These are phyloP conservation scores for Exutisphaerella laricina DNA, from an alignment of 2,329 filamentous ascomycete species.

Conservation along the genomic window DNA sequence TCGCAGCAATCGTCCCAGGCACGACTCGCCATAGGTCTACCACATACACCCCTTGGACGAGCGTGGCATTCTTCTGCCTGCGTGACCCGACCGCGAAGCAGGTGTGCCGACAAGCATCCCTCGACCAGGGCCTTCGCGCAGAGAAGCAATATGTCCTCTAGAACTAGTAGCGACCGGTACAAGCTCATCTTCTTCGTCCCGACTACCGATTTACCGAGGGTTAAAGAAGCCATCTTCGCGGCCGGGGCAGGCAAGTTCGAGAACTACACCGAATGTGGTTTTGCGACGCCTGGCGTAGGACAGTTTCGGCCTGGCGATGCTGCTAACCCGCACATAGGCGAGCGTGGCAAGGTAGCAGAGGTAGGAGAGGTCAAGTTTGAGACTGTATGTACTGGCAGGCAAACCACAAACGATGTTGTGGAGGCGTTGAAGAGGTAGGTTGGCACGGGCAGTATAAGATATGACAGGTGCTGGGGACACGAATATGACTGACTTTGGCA, in stretches of 20 bases:
- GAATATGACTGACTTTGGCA: constrained; percentile 21
- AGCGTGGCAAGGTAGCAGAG: constrained; percentile 52
- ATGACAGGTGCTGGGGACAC: not conserved
- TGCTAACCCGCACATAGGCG: constrained; percentile 60
- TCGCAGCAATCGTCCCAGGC: too few relatives aligned
- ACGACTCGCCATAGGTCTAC: too few relatives aligned
- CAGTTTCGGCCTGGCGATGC: constrained; percentile 60
- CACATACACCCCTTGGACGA: too few relatives aligned
- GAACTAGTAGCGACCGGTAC: constrained; percentile 28
- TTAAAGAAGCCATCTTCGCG: constrained; percentile 43
- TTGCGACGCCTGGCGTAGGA: constrained; percentile 48
- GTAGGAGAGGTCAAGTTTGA: constrained; percentile 59
- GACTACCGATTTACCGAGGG: constrained; percentile 31
- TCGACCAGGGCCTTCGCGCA: too few relatives aligned
- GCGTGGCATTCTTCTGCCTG: too few relatives aligned
- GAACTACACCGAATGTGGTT: constrained; percentile 42
- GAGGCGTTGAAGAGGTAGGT: constrained; percentile 60
- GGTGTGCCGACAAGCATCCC: too few relatives aligned
- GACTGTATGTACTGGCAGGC: constrained; percentile 55
- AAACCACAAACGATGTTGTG: constrained; percentile 53
- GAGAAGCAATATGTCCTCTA: too few relatives aligned
- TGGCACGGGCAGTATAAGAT: not conserved
- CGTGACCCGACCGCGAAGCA: too few relatives aligned
- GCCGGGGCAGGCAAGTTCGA: constrained; percentile 42
- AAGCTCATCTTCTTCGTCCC: constrained; percentile 46